Evolutionary conservation across 441 rosid species (phyloP).

Genomic region (Flueggea neowawraea): DNA sequence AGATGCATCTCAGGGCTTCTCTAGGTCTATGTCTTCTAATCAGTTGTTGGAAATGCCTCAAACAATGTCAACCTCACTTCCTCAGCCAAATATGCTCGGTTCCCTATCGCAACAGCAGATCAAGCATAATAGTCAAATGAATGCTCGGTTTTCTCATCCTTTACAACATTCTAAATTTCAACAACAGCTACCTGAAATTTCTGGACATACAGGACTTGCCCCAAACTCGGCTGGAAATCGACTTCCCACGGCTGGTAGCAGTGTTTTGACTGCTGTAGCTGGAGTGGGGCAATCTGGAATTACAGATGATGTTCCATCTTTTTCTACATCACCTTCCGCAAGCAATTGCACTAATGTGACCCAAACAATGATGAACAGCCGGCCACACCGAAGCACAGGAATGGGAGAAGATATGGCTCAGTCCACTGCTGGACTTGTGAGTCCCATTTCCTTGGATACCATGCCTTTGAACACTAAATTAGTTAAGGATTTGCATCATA

Average conservation of each 20-base stretch:
- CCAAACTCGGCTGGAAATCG: constrained; percentile 32
- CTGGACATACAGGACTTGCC: constrained; percentile 31
- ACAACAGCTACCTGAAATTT: constrained; percentile 46
- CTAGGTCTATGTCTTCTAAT: constrained; percentile 35
- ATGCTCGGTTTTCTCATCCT: constrained; percentile 36
- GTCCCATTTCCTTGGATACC: constrained; percentile 36
- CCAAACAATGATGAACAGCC: constrained; percentile 32
- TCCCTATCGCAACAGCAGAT: constrained; percentile 27
- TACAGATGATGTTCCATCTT: constrained; percentile 57
- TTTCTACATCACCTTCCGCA: constrained; percentile 58
- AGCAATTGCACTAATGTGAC: constrained; percentile 32
- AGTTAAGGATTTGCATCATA: constrained; percentile 38
- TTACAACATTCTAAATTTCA: constrained; percentile 41
- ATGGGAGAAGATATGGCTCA: constrained; percentile 48
- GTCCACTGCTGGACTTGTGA: constrained; percentile 39
- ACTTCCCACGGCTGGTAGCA: constrained; percentile 25
- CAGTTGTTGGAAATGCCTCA: constrained; percentile 48
- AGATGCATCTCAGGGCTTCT: constrained; percentile 50
- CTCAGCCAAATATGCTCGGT: constrained; percentile 33
- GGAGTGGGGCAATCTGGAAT: constrained; percentile 50
- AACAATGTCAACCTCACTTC: constrained; percentile 26
- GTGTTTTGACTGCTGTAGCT: constrained; percentile 29
- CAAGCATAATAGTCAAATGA: constrained; percentile 33
- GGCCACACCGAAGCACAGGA: constrained; percentile 26
- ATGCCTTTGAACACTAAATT: constrained; percentile 28